These are phyloP conservation scores for Leishmania gerbilli DNA, from an alignment of 208 protist species.

Conservation along the genomic window DNA sequence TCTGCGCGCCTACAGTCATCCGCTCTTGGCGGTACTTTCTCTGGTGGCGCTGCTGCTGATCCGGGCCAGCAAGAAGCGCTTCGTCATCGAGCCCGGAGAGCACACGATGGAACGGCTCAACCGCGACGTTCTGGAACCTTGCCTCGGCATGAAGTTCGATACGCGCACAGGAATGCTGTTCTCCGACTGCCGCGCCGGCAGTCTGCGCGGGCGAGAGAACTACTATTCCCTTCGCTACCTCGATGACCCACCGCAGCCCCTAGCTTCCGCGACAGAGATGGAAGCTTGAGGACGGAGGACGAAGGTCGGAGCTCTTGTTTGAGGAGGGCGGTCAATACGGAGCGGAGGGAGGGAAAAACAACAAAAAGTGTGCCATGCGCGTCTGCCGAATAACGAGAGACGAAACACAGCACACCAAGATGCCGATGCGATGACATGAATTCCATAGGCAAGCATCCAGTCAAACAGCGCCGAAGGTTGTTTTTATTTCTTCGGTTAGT, in stretches of 20 bases:
- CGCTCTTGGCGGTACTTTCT: constrained; percentile 36
- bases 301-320: background rate
- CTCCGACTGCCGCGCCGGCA: constrained; percentile 49
- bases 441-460: background rate
- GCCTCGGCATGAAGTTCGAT: constrained; percentile 78
- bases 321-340: background rate
- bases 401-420: background rate
- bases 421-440: background rate
- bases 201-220: constrained; percentile 31
- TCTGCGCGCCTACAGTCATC: constrained; percentile 27
- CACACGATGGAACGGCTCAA: constrained; percentile 78
- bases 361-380: background rate
- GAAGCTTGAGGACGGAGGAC: background rate
- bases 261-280: background rate
- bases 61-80: constrained; percentile 69
- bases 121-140: constrained; percentile 76
- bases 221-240: constrained; percentile 63
- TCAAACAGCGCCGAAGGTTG: background rate
- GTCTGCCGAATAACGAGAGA: background rate
- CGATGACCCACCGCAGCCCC: constrained; percentile 8
- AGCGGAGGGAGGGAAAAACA: background rate
- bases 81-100: constrained; percentile 81
- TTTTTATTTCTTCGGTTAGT: background rate
- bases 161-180: constrained; percentile 68
- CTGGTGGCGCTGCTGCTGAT: constrained; percentile 64